phyloP scores from a whole-genome alignment of 495 filamentous ascomycete genomes.

The Recurvomyces mirabilis region DNA sequence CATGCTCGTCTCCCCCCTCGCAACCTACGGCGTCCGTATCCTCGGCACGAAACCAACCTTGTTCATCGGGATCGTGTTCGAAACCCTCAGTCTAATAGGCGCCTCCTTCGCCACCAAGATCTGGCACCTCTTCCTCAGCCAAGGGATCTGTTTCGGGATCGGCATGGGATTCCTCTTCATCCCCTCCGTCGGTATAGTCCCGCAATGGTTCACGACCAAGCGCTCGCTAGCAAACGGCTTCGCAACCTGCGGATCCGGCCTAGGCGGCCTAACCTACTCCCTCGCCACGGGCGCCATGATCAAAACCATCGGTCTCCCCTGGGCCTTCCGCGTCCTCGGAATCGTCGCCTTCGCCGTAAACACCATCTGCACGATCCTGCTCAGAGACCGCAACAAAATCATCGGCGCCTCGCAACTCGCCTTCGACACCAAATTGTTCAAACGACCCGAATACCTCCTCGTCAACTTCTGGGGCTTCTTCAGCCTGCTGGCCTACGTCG shows the following conservation, averaged over 20 bases:
- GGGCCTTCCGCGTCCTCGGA: conserved; percentile 60
- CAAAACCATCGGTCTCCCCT: conserved; percentile 45
- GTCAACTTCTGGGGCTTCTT: conserved; percentile 59
- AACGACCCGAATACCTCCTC: conserved; percentile 49
- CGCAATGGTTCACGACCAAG: conserved; percentile 67
- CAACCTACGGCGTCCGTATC: conserved; percentile 30
- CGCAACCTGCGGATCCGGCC: conserved; percentile 58
- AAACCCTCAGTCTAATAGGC: conserved; percentile 33
- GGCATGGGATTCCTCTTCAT: conserved; percentile 65
- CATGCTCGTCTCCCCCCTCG: conserved; percentile 39
- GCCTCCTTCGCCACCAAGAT: conserved; percentile 37
- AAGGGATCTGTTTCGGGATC: conserved; percentile 65
- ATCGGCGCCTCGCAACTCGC: conserved; percentile 35
- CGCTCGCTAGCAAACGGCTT: conserved; percentile 66
- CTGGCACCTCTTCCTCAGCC: conserved; percentile 55
- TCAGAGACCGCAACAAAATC: conserved; percentile 57
- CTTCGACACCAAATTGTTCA: conserved; percentile 33
- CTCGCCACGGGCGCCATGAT: conserved; percentile 50
- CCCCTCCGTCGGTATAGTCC: conserved; percentile 54
- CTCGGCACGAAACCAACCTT: conserved; percentile 33
- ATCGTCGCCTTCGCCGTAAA: conserved; percentile 51
- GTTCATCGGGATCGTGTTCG: conserved; percentile 34
- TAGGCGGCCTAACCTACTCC: conserved; percentile 48
- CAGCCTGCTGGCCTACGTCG: conserved; percentile 61
- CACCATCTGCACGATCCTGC: conserved; percentile 42